Base-by-base conservation (phyloP, 306 rosid species). In the Luffa acutangula region DNA sequence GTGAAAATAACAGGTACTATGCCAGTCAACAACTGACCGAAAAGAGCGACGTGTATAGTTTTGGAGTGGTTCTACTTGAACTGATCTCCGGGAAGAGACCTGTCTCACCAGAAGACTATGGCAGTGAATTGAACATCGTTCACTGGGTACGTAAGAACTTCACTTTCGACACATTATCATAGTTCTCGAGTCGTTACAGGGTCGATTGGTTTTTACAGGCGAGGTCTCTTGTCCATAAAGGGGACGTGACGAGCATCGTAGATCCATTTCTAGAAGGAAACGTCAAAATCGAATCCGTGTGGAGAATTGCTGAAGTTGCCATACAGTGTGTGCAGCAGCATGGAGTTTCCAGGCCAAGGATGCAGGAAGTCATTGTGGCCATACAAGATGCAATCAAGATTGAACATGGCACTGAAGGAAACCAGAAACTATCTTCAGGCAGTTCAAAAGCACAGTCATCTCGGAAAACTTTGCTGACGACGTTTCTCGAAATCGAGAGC, bases 41-140 rank as follows among this genome's bases (percentile, higher is more conserved):
- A 82, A 95, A 92, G 82, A 95, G 98, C 77, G 98, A 95, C 58
- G 97, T 95, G 2, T 95, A 95, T 66, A 92, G 98, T 84, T 95
- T 92, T 65, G 97, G 98, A 33, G 98, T 95, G 77, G 99, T 95
- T 75, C 89, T 95, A 0, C 84, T 95, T 9, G 97, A 95, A 87
- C 86, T 95, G 80, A 95, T 95, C 81, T 91, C 97, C 7, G 97
- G 99, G 74, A 95, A 82, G 85, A 95, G 90, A 82, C 90, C 97
- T 2, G 88, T 95, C 33, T 95, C 99, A 20, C 79, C 87, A 53
- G 97, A 93, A 81, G 97, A 91, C 79, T 93, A 89, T 81, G 97
- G 97, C 48, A 85, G 93, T 3, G 99, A 95, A 82, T 83, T 92
- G 91, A 95, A 92, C 85, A 93, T 95, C 8, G 97, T 95, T 83